A percentile compares a stretch with the other conserved stretches of the same genome.
These are phyloP conservation scores for Eragrostis tef DNA, from an alignment of 202 grass and related monocot genomes.

Conservation along the genomic window DNA sequence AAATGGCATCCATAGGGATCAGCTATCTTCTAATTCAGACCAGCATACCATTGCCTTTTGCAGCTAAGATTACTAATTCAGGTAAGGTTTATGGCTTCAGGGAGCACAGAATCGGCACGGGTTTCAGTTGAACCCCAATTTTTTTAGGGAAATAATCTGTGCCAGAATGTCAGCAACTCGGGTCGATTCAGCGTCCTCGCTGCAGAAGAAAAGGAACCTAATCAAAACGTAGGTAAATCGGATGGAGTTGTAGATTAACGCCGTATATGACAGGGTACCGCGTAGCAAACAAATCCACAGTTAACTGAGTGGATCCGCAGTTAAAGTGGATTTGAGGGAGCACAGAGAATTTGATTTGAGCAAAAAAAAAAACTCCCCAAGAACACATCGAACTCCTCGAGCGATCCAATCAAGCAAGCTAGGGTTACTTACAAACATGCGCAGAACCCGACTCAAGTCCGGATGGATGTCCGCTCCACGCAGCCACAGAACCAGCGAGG, in stretches of 20 bases:
- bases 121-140: too few relatives aligned
- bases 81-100: neutral
- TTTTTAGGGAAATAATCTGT: neutral
- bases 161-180: neutral
- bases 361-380: neutral
- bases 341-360: neutral
- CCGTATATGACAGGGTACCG: neutral
- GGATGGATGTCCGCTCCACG: neutral
- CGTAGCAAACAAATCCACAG: neutral
- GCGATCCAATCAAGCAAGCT: neutral
- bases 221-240: neutral
- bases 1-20: neutral
- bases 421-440: neutral
- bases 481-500: neutral
- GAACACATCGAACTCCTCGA: neutral
- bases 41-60: constrained; percentile 47
- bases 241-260: neutral
- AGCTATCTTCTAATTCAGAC: constrained; percentile 15
- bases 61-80: constrained; percentile 4
- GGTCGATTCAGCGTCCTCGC: neutral
- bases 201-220: neutral
- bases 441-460: neutral
- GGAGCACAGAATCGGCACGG: neutral
- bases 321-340: too few relatives aligned
- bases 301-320: neutral